A percentile compares a stretch with the other conserved stretches of the same genome.
Evolutionary conservation across 2,329 filamentous ascomycete genomes (phyloP).

Genomic region (Elsinoe perseae): DNA sequence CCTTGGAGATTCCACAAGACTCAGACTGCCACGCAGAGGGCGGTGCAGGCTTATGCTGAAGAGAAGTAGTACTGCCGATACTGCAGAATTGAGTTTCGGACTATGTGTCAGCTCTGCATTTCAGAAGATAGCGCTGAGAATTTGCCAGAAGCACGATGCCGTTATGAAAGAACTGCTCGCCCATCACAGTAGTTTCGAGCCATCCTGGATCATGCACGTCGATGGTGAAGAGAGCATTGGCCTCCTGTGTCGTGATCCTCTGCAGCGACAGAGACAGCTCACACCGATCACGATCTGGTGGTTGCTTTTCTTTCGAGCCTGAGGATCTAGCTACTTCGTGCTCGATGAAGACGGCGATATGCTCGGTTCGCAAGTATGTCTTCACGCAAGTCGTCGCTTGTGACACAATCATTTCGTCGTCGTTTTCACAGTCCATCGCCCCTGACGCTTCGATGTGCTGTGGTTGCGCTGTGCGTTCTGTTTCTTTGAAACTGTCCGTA

Average conservation of each 20-base stretch:
- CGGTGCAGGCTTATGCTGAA: neutral
- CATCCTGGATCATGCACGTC: neutral
- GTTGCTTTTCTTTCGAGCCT: too few relatives aligned
- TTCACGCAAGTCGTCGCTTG: too few relatives aligned
- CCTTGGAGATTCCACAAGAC: constrained; percentile 10
- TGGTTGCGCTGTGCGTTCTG: too few relatives aligned
- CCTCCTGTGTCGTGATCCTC: neutral
- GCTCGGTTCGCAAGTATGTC: neutral
- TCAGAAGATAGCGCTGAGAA: neutral
- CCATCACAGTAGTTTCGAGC: neutral
- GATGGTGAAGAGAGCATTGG: neutral
- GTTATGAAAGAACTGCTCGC: neutral
- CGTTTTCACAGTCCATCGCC: too few relatives aligned
- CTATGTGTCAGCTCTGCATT: neutral
- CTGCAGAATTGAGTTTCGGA: neutral
- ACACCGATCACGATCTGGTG: neutral
- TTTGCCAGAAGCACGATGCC: neutral
- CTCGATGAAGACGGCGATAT: neutral
- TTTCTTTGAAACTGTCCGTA: too few relatives aligned
- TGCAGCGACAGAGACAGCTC: neutral
- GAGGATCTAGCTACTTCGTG: too few relatives aligned
- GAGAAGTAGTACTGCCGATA: neutral
- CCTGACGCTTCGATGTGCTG: too few relatives aligned
- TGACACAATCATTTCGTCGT: too few relatives aligned
- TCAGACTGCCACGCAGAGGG: constrained; percentile 2